Evolutionary conservation across 805 yeast species (phyloP).

Genomic region (Wickerhamiella spandovensis): DNA sequence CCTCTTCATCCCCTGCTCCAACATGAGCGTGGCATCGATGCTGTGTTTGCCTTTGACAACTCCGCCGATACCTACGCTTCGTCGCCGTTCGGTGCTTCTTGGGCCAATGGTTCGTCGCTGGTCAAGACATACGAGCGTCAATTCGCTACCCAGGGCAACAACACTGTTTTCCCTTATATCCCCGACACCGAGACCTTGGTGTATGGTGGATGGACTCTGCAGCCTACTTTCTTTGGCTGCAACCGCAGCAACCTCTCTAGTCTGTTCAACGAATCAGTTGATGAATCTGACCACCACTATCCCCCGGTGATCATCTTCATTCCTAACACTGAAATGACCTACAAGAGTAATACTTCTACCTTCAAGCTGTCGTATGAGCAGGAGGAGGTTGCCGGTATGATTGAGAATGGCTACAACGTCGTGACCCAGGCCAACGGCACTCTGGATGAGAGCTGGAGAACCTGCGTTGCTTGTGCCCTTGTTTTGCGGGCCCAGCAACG

Average conservation of each 20-base stretch:
- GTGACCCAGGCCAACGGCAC: conserved; percentile 59
- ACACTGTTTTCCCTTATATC: conserved; percentile 19
- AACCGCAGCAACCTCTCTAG: conserved; percentile 41
- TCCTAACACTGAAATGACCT: conserved; percentile 59
- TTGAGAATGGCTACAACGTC: conserved; percentile 65
- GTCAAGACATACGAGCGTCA: conserved; percentile 20
- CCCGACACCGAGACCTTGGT: conserved; percentile 34
- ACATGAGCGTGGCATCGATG: conserved; percentile 46
- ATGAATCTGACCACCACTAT: conserved; percentile 8
- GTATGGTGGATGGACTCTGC: conserved; percentile 30
- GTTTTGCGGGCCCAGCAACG: conserved; percentile 72
- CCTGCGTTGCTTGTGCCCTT: conserved; percentile 78
- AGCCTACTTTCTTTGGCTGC: conserved; percentile 79
- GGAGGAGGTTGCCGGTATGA: conserved; percentile 45
- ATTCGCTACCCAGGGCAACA: conserved; percentile 17
- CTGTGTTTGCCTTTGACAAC: conserved; percentile 39
- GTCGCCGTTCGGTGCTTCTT: conserved; percentile 6
- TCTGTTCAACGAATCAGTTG: conserved; percentile 34
- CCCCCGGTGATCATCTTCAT: conserved; percentile 71
- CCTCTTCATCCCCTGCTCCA: conserved; percentile 56
- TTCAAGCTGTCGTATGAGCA: conserved; percentile 50
- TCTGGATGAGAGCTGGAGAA: conserved; percentile 53
- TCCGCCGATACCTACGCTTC: conserved; percentile 23
- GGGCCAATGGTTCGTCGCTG: conserved; percentile 29
- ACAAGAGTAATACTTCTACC: conserved; percentile 56